phyloP scores from a whole-genome alignment of 805 yeast species.

The Saccharomycodes ludwigii region DNA sequence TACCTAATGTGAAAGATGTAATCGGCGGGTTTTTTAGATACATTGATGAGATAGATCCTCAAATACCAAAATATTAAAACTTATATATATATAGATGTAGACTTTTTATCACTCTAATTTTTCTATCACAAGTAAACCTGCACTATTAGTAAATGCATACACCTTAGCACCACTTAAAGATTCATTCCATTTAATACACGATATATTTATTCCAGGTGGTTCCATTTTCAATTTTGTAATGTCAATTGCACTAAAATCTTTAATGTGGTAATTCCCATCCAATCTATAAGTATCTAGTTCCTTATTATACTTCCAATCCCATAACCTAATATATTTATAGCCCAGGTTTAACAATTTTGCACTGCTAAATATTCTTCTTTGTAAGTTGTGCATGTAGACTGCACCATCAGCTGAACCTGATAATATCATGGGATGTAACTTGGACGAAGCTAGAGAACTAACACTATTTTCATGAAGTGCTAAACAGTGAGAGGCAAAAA shows the following conservation, averaged over 20 bases:
- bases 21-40: constrained; percentile 69
- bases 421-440: constrained; percentile 33
- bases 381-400: constrained; percentile 28
- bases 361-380: constrained; percentile 26
- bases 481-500: constrained; percentile 22
- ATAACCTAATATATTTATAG: constrained; percentile 22
- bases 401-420: constrained; percentile 41
- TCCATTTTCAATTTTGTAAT: constrained; percentile 24
- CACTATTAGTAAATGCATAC: constrained; percentile 27
- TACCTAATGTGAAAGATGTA: constrained; percentile 47
- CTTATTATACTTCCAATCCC: constrained; percentile 30
- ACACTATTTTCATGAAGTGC: constrained; percentile 30
- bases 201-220: constrained; percentile 39
- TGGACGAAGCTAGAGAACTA: constrained; percentile 28
- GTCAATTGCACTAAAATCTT: constrained; percentile 19
- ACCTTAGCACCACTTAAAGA: constrained; percentile 29
- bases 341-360: constrained; percentile 18
- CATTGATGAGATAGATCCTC: constrained; percentile 46
- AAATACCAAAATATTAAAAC: constrained; percentile 48
- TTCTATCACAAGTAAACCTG: constrained; percentile 22
- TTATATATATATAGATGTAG: constrained; percentile 1
- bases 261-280: constrained; percentile 28
- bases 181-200: constrained; percentile 48
- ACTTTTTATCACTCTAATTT: constrained; percentile 8
- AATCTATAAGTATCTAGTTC: constrained; percentile 27